These are phyloP conservation scores for Cephalotrichum gorgonifer DNA, from an alignment of 2,329 filamentous ascomycete species.

Conservation along the genomic window DNA sequence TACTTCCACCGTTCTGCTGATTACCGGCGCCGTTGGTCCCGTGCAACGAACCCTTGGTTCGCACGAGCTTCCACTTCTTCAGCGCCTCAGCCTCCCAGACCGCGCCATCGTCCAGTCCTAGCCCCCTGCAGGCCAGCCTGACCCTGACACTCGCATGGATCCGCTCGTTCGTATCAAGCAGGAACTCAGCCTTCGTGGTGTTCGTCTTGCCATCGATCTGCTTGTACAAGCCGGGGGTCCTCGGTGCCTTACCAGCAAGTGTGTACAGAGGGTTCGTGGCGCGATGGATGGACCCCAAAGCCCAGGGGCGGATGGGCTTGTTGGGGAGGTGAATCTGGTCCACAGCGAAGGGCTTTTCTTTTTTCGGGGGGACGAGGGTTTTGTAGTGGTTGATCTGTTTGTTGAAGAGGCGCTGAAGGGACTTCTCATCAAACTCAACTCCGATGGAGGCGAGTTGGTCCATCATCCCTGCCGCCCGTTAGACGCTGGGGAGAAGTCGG, in stretches of 20 bases:
- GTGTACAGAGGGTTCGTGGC: conserved; percentile 29
- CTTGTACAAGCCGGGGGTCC: conserved; percentile 37
- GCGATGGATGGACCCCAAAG: conserved; percentile 31
- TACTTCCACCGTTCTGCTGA: neutral
- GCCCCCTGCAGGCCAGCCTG: conserved; percentile 38
- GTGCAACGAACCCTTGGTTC: conserved; percentile 5
- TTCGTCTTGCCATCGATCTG: conserved; percentile 30
- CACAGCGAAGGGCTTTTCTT: conserved; percentile 28
- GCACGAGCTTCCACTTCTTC: conserved; percentile 31
- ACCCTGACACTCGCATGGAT: conserved; percentile 44
- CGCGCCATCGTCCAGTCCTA: conserved; percentile 35
- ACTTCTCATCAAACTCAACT: conserved; percentile 31
- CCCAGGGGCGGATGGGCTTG: conserved; percentile 36
- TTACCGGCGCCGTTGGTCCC: conserved; percentile 10
- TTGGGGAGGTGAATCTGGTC: conserved; percentile 36
- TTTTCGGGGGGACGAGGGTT: conserved; percentile 6
- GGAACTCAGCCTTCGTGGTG: conserved; percentile 22
- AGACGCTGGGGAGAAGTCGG: neutral
- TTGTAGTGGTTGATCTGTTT: conserved; percentile 19
- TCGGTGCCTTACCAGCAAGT: conserved; percentile 28
- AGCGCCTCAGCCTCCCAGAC: conserved; percentile 37
- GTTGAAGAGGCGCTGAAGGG: conserved; percentile 6
- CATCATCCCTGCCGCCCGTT: conserved; percentile 36
- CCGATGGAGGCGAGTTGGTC: conserved; percentile 41
- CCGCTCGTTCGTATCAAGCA: conserved; percentile 43